Base-by-base conservation (phyloP, 164 flowering plant species). In the Liquidambar formosana region DNA sequence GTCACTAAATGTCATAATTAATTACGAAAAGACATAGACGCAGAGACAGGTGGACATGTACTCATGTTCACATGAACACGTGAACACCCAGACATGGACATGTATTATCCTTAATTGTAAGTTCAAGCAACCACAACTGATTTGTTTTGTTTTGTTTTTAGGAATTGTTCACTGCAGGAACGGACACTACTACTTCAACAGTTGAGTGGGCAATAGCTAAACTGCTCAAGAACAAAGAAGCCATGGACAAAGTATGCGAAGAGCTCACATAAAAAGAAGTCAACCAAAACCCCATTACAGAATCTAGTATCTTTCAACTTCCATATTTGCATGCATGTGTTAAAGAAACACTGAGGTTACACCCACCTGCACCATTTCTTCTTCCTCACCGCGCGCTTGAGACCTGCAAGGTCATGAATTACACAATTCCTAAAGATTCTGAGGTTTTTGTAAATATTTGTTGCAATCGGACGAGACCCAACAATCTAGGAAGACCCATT, bases 121-220 rank as follows among this genome's bases (percentile, higher is more conserved):
- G 27, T 15, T 45, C 43, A 41, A 53, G 22, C n/a, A 19, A 5
- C 6, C 19, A 19, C 25, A 6, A 21, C 19, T 53, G 4, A 5
- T 25, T 43, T 21, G 8, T 11, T 3, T 61, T 18, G 0, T 62
- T 44, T 18, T 38, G 27, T 52, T 59, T 16, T 15, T 58, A 78
- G 81, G 81, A 78, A 56, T 8, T 68, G 3, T 60, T 78, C 43
- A 66, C 56, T 8, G 76, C 78, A 0, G 81, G 81, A 0, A 71
- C 78, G 10, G 78, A 78, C 11, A 69, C 78, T 0, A 72, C 54
- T 10, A 60, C 74, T 23, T 63, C 76, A 12, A 69, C 78, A 5
- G 61, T 72, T 1, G 81, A 78, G 33, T 78, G 81, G 81, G 72
- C 79, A 13, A 69, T 78, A 53, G 57, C 78, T 33, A 6, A 33